These are phyloP conservation scores for Puccinellia tenuiflora DNA, from an alignment of 176 grass and related monocot species.

Conservation along the genomic window DNA sequence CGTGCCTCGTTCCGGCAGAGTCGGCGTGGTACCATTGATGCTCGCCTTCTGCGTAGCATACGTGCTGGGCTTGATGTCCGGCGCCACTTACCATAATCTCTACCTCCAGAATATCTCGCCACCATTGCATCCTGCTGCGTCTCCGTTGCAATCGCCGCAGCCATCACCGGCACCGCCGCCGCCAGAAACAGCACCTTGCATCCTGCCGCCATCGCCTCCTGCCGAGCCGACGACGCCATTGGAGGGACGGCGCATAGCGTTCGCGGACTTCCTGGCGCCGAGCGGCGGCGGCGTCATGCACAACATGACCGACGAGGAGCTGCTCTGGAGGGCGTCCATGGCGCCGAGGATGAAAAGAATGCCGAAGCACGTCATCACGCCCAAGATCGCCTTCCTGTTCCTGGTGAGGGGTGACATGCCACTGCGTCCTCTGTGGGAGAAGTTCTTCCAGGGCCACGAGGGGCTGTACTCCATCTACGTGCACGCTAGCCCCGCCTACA, in stretches of 20 bases:
- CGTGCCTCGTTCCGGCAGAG: too few species aligned
- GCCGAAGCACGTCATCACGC: too few species aligned
- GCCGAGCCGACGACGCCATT: background rate
- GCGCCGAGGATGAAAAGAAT: background rate
- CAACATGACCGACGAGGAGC: slow-evolving; percentile 62
- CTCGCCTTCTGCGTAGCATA: too few species aligned
- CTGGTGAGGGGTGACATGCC: slow-evolving; percentile 29
- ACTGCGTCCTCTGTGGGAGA: slow-evolving; percentile 66
- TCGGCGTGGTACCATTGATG: too few species aligned
- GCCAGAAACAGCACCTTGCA: background rate
- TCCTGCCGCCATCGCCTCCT: background rate
- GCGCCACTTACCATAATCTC: too few species aligned
- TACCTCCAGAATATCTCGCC: background rate
- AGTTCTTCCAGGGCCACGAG: slow-evolving; percentile 59
- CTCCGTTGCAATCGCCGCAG: background rate
- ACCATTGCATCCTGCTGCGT: background rate
- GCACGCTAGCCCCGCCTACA: slow-evolving; percentile 43
- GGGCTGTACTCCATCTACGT: slow-evolving; percentile 5
- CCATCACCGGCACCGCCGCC: background rate
- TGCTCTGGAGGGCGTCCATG: slow-evolving; percentile 59
- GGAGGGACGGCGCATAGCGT: background rate
- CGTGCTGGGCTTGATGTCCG: too few species aligned
- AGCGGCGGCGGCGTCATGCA: background rate
- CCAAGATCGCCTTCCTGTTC: too few species aligned
- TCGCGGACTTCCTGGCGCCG: background rate